A percentile compares a stretch with the other conserved stretches of the same genome.
phyloP scores from a whole-genome alignment of 2,329 filamentous ascomycete species.

The Hymenoscyphus fraxineus region DNA sequence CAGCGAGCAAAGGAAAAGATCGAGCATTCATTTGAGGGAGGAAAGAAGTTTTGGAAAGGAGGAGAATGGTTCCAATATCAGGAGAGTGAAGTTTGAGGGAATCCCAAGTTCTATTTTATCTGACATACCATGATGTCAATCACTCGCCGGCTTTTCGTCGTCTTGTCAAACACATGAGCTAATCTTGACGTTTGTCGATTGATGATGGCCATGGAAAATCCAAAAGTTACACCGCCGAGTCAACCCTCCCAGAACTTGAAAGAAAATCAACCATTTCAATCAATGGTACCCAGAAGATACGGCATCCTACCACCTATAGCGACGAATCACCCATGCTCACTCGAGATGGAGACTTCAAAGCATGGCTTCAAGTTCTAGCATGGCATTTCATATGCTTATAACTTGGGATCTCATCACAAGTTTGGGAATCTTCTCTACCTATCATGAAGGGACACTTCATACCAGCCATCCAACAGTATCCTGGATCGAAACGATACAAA shows the following conservation, averaged over 20 bases:
- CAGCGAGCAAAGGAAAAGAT: conserved; percentile 3
- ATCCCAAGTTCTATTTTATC: no score
- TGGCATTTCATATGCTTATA: background rate
- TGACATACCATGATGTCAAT: background rate
- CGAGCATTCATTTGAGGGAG: conserved; percentile 1
- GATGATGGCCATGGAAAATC: no score
- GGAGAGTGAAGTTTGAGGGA: conserved; percentile 4
- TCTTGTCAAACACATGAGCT: background rate
- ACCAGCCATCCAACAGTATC: conserved; percentile 37
- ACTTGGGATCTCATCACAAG: conserved; percentile 29
- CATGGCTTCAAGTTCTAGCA: conserved; percentile 4
- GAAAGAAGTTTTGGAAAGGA: conserved; percentile 6
- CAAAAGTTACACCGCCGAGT: background rate
- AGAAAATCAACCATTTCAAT: background rate
- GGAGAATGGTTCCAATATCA: conserved; percentile 5
- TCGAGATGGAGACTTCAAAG: background rate
- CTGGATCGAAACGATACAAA: conserved; percentile 42
- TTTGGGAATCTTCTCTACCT: conserved; percentile 40
- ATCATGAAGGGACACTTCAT: conserved; percentile 35
- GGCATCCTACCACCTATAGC: background rate
- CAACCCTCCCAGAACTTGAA: background rate
- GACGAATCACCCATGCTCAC: background rate
- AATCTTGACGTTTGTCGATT: no score
- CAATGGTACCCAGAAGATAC: background rate
- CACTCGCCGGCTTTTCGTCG: background rate